Base-by-base conservation (phyloP, 2,329 filamentous ascomycete species). In the Monosporascus sp. region DNA sequence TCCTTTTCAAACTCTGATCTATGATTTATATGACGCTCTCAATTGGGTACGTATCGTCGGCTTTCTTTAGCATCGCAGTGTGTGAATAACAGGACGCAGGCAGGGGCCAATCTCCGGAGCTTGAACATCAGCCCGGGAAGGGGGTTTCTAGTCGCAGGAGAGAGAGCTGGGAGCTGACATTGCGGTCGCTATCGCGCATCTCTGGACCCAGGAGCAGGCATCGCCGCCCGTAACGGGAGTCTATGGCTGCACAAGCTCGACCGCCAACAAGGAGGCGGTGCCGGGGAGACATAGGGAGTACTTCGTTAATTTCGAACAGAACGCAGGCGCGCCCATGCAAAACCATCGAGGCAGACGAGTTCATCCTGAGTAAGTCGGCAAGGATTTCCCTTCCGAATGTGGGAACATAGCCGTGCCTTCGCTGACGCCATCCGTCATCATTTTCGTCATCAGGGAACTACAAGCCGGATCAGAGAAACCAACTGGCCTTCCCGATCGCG, bases 141-240 rank as follows among this genome's bases (percentile, higher is more conserved):
- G 36, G 61, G 62, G 24, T 52, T 64, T 44, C n/a, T 65, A n/a
- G 41, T 68, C 16, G 63, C 58, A 31, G 67, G 66, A 24, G 62
- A 62, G 36, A 65, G 64, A 49, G 64, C 61, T 20, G 66, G 66
- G 3, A n/a, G 64, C 60, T 6, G 66, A 69, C 40, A 60, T 69
- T n/a, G 61, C 60, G 5, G 40, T 68, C 6, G 52, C 45, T 19
- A 57, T 66, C 5, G 59, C 65, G 7, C 48, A 66, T 38, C 52
- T 68, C 1, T 65, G 57, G 40, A 38, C 45, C 3, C 50, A 59
- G 7, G 54, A 58, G 37, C 49, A 59, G 19, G 31, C 56, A n/a
- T 40, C 51, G 2, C 62, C 64, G 43, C 59, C 60, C 16, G 27
- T 68, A 38, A 68, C 66, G 0, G 66, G 67, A 43, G 19, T 43